Base-by-base conservation (phyloP, 2,329 filamentous ascomycete species). In the Claviceps monticola region DNA sequence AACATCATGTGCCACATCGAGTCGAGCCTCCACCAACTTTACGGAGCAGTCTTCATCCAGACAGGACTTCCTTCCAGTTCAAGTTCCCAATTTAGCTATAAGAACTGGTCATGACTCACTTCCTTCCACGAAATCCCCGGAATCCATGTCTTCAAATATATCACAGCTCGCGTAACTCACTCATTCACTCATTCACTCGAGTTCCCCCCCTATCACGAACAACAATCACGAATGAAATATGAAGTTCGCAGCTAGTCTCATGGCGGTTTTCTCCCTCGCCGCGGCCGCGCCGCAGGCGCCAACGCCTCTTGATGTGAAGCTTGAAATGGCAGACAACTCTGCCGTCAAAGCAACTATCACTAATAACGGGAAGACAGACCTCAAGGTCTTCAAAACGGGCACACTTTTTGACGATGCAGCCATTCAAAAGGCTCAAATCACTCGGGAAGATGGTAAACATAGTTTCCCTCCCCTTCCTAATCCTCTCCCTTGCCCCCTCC, bases 301-400 rank as follows among this genome's bases (percentile, higher is more conserved):
- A 60, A 66, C 53, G 6, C 66, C 71, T 51, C 62, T 74, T 49
- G 64, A 70, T 34, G 70, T 73, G 53, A 64, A 71, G 60, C 68
- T 78, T 51, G 64, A 73, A 62, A 66, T 71, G 58, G 61, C 69
- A 29, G 72, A 70, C 54, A 78, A 78, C 64, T 71, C 73, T n/a
- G 68, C 66, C 49, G 67, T 79, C 56, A 76, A 75, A 65, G 73
- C 74, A 34, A 65, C 67, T 48, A 67, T 79, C 53, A 76, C 71
- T 57, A 79, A 79, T 68, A 75, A 67, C 42, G 75, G 75, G 43
- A 65, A 66, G 45, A 65, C 64, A 46, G 66, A 68, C 54, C 60
- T 79, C 54, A 76, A 75, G 62, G 58, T 79, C 36, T 64, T 79
- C 55, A 76, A 71, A 65, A 69, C 70, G 47, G 76, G 75, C 36